A percentile compares a stretch with the other conserved stretches of the same genome.
Conservation (phyloP, 2,329 filamentous ascomycete species). For the Ceratocystis smalleyi region DNA sequence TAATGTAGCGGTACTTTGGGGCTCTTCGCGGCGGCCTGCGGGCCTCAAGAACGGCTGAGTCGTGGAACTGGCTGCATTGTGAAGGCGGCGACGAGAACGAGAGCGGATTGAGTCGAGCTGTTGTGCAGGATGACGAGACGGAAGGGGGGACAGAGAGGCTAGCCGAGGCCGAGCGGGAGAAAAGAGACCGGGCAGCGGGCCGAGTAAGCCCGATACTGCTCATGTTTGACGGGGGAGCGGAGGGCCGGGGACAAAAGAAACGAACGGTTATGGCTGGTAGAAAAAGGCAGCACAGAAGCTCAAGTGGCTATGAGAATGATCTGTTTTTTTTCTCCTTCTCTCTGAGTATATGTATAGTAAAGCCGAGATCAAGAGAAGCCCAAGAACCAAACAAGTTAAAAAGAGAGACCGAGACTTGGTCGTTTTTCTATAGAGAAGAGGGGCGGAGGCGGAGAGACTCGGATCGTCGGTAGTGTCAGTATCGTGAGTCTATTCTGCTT, state of each 20-base stretch:
- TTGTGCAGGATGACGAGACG: background rate
- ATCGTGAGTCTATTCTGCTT: background rate
- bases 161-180: constrained; percentile 14
- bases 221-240: constrained; percentile 2
- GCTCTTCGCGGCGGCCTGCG: constrained; percentile 24
- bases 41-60: constrained; percentile 31
- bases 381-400: background rate
- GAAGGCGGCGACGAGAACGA: constrained; percentile 18
- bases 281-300: too few species aligned
- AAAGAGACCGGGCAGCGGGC: constrained; percentile 11
- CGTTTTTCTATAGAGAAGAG: background rate
- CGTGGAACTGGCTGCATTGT: constrained; percentile 33
- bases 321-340: too few species aligned
- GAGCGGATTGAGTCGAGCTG: background rate
- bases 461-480: background rate
- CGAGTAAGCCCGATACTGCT: constrained; percentile 11
- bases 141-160: constrained; percentile 19
- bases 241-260: background rate
- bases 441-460: background rate
- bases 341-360: background rate
- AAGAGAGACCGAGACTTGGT: background rate
- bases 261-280: background rate
- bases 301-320: too few species aligned
- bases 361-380: background rate
- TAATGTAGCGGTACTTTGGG: constrained; percentile 12